These are phyloP conservation scores for Cunninghamia lanceolata DNA, from an alignment of 75 land plant genomes.

Conservation along the genomic window DNA sequence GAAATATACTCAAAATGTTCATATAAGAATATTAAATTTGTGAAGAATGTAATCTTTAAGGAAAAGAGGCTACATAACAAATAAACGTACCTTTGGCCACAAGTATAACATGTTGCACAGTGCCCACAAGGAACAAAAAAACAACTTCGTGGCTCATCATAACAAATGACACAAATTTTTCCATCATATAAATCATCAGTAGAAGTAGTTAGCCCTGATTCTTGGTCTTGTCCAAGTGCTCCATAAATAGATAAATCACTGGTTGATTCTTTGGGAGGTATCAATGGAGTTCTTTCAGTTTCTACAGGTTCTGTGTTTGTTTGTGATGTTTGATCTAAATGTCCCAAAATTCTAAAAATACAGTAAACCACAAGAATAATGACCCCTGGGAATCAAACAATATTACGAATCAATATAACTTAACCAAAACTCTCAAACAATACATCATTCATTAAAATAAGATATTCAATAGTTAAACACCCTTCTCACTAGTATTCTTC, in stretches of 20 bases:
- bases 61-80: background rate
- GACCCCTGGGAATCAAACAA: constrained; percentile 21
- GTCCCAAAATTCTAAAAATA: constrained; percentile 35
- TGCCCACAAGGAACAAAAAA: constrained; percentile 61
- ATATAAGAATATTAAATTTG: background rate
- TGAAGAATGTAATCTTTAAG: background rate
- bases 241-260: constrained; percentile 27
- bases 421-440: background rate
- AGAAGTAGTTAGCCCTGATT: constrained; percentile 22
- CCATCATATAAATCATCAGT: constrained; percentile 45
- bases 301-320: background rate
- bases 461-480: background rate
- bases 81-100: constrained; percentile 46
- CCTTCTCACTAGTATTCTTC: background rate
- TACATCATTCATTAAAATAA: no score
- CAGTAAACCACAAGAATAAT: constrained; percentile 16
- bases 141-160: constrained; percentile 33
- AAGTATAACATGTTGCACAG: constrained; percentile 41
- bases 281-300: background rate
- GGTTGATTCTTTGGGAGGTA: constrained; percentile 13
- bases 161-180: constrained; percentile 47
- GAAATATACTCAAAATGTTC: background rate
- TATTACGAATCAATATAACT: no score
- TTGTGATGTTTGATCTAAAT: constrained; percentile 10
- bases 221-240: constrained; percentile 31